Evolutionary conservation across 805 yeast species (phyloP).

Genomic region (Cyberlindnera samutprakarnensis): DNA sequence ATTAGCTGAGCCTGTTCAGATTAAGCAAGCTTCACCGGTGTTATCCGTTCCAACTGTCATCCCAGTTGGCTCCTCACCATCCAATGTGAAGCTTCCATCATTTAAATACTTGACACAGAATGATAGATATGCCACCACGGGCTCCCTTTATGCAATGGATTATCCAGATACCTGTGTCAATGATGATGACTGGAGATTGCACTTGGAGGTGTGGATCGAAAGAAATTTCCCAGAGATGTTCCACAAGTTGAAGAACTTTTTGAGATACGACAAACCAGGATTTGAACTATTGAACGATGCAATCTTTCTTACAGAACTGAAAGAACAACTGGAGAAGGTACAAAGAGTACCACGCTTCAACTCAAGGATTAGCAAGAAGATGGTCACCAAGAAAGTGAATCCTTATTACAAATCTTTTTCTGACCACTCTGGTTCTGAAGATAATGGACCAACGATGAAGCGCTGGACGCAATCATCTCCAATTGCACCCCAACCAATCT

Average conservation of each 20-base stretch:
- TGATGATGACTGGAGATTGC: constrained; percentile 38
- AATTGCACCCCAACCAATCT: constrained; percentile 4
- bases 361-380: constrained; percentile 24
- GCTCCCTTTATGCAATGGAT: constrained; percentile 14
- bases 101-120: constrained; percentile 16
- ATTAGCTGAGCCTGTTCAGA: constrained; percentile 6
- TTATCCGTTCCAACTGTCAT: constrained; percentile 3
- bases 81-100: constrained; percentile 4
- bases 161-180: constrained; percentile 29
- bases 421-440: constrained; percentile 3
- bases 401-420: constrained; percentile 6
- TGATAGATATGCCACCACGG: constrained; percentile 10
- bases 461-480: constrained; percentile 5
- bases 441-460: neutral
- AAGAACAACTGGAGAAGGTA: constrained; percentile 15
- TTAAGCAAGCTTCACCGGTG: constrained; percentile 21
- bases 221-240: constrained; percentile 33
- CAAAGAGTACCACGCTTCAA: constrained; percentile 21
- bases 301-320: constrained; percentile 19
- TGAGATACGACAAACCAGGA: constrained; percentile 25
- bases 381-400: constrained; percentile 6
- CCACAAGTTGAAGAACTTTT: constrained; percentile 30
- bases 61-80: neutral
- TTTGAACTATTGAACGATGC: constrained; percentile 23
- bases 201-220: constrained; percentile 32